Conservation (phyloP, 176 grass and related monocot species). For the Saccharum spontaneum region DNA sequence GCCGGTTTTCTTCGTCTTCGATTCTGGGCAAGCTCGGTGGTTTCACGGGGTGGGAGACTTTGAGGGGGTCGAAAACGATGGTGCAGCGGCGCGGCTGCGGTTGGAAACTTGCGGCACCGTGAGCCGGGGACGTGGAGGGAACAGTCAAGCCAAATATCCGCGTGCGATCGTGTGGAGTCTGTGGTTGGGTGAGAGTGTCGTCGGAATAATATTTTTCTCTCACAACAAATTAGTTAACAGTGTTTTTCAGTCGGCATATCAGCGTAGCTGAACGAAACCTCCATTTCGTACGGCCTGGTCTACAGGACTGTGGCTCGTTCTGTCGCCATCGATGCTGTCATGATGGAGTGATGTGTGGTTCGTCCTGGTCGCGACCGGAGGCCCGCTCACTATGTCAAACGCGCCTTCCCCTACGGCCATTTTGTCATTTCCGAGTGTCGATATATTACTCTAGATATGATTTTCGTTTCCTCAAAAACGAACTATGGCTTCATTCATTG, state of each 20-base stretch:
- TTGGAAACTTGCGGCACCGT: conserved; percentile 6
- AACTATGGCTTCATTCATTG: too few relatives aligned
- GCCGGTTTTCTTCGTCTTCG: not conserved
- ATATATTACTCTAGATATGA: not conserved
- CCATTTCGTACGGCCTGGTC: not conserved
- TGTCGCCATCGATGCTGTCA: not conserved
- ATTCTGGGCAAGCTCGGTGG: not conserved
- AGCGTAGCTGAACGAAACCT: too few relatives aligned
- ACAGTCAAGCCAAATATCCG: not conserved
- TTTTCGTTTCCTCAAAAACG: too few relatives aligned
- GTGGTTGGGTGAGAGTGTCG: not conserved
- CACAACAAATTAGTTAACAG: too few relatives aligned
- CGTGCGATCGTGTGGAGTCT: not conserved
- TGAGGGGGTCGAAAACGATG: conserved; percentile 14
- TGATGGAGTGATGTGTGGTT: not conserved
- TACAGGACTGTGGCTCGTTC: too few relatives aligned
- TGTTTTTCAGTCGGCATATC: too few relatives aligned
- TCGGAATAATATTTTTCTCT: too few relatives aligned
- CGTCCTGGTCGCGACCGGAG: not conserved
- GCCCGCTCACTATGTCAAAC: not conserved
- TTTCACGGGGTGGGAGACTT: not conserved
- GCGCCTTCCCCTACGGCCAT: not conserved
- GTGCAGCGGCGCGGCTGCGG: not conserved
- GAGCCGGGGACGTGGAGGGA: not conserved
- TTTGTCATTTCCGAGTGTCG: not conserved